phyloP scores from a whole-genome alignment of 805 yeast genomes.

The Yarrowia sp. region DNA sequence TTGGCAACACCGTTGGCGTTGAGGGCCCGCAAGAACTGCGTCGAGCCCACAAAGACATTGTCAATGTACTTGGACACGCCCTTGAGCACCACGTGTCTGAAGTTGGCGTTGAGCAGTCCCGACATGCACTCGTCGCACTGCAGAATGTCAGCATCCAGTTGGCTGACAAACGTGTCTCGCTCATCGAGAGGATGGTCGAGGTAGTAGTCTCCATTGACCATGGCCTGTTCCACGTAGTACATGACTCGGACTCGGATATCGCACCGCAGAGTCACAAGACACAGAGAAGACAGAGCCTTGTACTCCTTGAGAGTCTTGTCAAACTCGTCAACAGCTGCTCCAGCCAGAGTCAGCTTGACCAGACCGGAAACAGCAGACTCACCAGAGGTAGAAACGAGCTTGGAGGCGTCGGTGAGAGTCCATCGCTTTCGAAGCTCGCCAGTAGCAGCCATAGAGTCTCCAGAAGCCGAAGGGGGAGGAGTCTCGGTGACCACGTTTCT shows the following conservation, averaged over 20 bases:
- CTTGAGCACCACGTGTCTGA: conserved; percentile 41
- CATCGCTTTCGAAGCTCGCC: conserved; percentile 37
- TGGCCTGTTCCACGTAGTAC: conserved; percentile 51
- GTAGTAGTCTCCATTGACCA: conserved; percentile 51
- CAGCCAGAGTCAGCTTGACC: conserved; percentile 32
- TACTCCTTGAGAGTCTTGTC: conserved; percentile 35
- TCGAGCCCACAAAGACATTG: conserved; percentile 51
- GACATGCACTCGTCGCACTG: conserved; percentile 46
- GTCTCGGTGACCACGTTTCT: conserved; percentile 16
- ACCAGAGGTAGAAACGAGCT: conserved; percentile 8
- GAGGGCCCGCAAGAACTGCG: conserved; percentile 49
- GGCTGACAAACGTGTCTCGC: conserved; percentile 54
- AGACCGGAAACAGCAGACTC: conserved; percentile 11
- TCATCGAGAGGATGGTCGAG: conserved; percentile 56
- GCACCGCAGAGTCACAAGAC: conserved; percentile 50
- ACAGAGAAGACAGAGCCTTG: conserved; percentile 33
- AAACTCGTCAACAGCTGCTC: conserved; percentile 35
- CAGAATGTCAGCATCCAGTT: conserved; percentile 51
- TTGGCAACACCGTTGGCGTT: conserved; percentile 60
- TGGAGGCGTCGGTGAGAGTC: conserved; percentile 36
- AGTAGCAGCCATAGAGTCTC: conserved; percentile 20
- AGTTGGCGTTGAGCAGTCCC: conserved; percentile 36
- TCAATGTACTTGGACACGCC: conserved; percentile 57
- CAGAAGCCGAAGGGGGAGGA: conserved; percentile 5
- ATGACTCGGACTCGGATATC: conserved; percentile 56